Conservation (phyloP, 2,329 filamentous ascomycete genomes). For the Ophiostoma piceae region DNA sequence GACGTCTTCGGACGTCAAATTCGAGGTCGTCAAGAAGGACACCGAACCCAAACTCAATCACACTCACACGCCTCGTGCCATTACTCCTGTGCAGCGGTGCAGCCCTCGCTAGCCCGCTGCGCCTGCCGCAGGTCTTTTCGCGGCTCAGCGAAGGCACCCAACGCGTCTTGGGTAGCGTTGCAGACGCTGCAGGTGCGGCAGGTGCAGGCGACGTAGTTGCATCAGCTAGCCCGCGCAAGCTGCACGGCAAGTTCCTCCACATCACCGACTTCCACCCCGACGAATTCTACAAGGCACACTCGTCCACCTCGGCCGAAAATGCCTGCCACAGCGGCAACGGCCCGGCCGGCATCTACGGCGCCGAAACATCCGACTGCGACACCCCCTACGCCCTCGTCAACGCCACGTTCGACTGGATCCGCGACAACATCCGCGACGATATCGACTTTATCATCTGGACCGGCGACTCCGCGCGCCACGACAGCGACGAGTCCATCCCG, state of each 20-base stretch:
- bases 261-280: constrained; percentile 94
- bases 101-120: constrained; percentile 31
- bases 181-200: not conserved
- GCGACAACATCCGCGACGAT: constrained; percentile 66
- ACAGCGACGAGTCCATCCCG: constrained; percentile 76
- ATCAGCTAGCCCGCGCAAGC: constrained; percentile 38
- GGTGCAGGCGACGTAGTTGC: not conserved
- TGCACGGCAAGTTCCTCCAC: constrained; percentile 76
- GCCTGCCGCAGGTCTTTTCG: constrained; percentile 18
- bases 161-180: constrained; percentile 23
- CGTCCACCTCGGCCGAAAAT: constrained; percentile 60
- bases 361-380: constrained; percentile 85
- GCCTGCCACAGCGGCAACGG: constrained; percentile 79
- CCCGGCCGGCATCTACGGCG: constrained; percentile 72
- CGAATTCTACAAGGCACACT: constrained; percentile 73
- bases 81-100: constrained; percentile 30
- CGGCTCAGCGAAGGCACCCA: constrained; percentile 20
- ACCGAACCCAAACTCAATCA: constrained; percentile 2
- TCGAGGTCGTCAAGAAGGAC: not conserved
- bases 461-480: constrained; percentile 82
- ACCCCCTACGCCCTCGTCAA: constrained; percentile 74
- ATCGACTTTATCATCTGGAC: constrained; percentile 94
- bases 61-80: constrained; percentile 6
- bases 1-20: constrained; percentile 13
- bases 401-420: constrained; percentile 85